Evolutionary conservation across 345 rosid genomes (phyloP).

Genomic region (Eucalyptus erythrocorys): DNA sequence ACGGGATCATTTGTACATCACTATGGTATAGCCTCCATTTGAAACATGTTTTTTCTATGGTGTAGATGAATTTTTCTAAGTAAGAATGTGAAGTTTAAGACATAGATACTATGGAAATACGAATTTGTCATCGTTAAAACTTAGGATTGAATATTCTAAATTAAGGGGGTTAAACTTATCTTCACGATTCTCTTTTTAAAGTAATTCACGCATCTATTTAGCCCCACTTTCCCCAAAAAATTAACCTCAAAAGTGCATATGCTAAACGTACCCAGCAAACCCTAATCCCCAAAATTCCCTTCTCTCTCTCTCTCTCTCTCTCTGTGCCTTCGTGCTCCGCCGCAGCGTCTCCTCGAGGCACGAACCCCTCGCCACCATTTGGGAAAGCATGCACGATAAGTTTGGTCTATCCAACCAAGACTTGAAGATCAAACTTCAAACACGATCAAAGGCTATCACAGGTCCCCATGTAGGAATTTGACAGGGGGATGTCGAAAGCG

Average conservation of each 20-base stretch:
- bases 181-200: neutral
- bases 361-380: neutral
- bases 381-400: neutral
- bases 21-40: neutral
- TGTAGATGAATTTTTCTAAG: neutral
- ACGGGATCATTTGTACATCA: accelerated
- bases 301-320: neutral
- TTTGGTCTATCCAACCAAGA: neutral
- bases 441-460: neutral
- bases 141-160: neutral
- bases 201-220: neutral
- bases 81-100: neutral
- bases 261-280: neutral
- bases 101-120: neutral
- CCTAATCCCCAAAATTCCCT: neutral
- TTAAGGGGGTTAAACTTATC: neutral
- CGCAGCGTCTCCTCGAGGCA: neutral
- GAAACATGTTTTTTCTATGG: neutral
- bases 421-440: neutral
- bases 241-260: neutral
- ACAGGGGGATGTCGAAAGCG: neutral
- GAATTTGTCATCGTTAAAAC: neutral
- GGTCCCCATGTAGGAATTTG: neutral
- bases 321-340: neutral
- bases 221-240: neutral